Evolutionary conservation across 805 yeast species (phyloP).

Genomic region (Ogataea minuta): DNA sequence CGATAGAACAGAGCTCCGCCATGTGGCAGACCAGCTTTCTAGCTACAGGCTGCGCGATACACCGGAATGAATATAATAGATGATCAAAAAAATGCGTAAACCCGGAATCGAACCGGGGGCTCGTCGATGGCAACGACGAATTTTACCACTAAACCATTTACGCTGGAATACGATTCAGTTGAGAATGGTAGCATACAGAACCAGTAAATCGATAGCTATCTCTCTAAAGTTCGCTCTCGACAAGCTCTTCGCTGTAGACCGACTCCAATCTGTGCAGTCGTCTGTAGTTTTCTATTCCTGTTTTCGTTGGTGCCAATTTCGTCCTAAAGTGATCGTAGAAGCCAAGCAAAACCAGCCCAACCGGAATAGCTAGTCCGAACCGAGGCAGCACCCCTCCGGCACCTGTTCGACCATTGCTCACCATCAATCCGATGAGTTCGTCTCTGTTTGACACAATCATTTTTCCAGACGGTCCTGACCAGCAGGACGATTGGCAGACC

Average conservation of each 20-base stretch:
- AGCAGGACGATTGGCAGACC: constrained; percentile 42
- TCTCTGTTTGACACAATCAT: constrained; percentile 32
- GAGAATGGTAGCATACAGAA: too few relatives aligned
- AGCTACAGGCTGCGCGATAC: constrained; percentile 1
- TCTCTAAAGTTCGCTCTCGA: constrained; percentile 11
- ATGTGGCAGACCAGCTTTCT: constrained; percentile 10
- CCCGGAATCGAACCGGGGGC: constrained; percentile 33
- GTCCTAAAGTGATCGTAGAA: constrained; percentile 21
- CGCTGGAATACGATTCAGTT: constrained; percentile 8
- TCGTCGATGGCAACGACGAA: constrained; percentile 31
- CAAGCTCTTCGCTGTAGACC: constrained; percentile 15
- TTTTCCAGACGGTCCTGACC: constrained; percentile 54
- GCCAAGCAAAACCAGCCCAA: constrained; percentile 19
- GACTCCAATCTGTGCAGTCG: constrained; percentile 17
- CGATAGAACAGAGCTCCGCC: constrained; percentile 10
- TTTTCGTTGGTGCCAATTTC: constrained; percentile 7
- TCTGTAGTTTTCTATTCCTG: constrained; percentile 5
- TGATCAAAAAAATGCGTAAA: constrained; percentile 23
- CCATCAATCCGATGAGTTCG: constrained; percentile 40
- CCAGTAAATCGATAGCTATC: too few relatives aligned
- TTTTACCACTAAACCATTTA: constrained; percentile 31
- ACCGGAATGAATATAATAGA: neutral
- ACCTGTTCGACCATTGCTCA: constrained; percentile 37
- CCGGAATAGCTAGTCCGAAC: constrained; percentile 21
- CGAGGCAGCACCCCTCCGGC: constrained; percentile 22